Evolutionary conservation across 129 eudicot genomes (phyloP).

Genomic region (Lactuca saligna): DNA sequence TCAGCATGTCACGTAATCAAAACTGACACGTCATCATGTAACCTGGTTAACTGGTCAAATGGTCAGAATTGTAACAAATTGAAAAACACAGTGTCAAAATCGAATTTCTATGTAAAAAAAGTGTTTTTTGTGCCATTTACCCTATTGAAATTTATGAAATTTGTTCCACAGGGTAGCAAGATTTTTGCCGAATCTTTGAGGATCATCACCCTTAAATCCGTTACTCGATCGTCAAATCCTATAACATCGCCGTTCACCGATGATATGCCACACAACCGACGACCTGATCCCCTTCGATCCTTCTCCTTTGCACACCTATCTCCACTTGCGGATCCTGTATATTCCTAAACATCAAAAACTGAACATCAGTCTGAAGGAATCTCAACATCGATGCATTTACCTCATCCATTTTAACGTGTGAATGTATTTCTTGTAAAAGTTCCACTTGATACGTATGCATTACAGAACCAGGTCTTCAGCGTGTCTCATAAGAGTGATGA

Average conservation of each 20-base stretch:
- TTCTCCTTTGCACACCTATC: neutral
- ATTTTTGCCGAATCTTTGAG: slow-evolving; percentile 3
- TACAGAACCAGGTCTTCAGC: neutral
- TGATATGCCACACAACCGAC: slow-evolving; percentile 15
- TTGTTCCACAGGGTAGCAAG: neutral
- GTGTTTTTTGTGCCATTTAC: too few relatives aligned
- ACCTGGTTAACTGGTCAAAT: too few relatives aligned
- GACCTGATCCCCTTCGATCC: neutral
- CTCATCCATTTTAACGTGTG: neutral
- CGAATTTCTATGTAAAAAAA: too few relatives aligned
- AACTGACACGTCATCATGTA: too few relatives aligned
- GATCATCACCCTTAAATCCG: slow-evolving; percentile 16
- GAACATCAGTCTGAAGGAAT: neutral
- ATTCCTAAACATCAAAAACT: neutral
- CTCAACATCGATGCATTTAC: neutral
- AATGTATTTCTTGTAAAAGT: neutral
- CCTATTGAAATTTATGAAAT: slow-evolving; percentile 21
- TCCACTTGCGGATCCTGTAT: neutral
- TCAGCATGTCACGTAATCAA: too few relatives aligned
- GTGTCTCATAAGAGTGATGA: neutral
- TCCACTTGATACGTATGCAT: neutral
- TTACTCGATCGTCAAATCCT: slow-evolving; percentile 14
- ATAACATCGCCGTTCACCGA: neutral
- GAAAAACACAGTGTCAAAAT: too few relatives aligned
- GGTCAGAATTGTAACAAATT: too few relatives aligned